Conservation (phyloP, 805 yeast species). For the Yarrowia hollandica region DNA sequence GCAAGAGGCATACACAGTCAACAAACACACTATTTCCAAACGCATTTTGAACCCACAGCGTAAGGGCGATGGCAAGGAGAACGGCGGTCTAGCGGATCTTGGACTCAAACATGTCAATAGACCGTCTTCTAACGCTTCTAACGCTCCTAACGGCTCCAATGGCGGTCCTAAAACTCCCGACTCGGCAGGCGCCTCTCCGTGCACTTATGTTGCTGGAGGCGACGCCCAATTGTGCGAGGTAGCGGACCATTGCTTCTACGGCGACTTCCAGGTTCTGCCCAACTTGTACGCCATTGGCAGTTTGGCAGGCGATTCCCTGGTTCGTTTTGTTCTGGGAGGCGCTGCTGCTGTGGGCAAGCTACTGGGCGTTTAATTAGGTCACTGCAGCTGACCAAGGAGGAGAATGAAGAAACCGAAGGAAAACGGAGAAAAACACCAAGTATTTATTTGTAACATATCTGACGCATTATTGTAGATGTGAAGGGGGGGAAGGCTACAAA, state of each 20-base stretch:
- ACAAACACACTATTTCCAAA: constrained; percentile 30
- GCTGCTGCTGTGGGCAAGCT: constrained; percentile 41
- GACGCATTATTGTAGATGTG: too few species aligned
- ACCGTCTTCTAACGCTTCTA: too few species aligned
- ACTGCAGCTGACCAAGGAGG: not conserved
- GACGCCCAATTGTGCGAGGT: not conserved
- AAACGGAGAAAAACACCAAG: too few species aligned
- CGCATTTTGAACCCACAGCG: constrained; percentile 25
- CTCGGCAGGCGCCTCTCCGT: constrained; percentile 29
- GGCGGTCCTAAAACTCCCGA: constrained; percentile 12
- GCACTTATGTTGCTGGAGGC: not conserved
- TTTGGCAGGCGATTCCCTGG: constrained; percentile 40
- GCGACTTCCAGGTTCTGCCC: constrained; percentile 32
- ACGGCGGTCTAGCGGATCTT: not conserved
- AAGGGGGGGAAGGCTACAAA: too few species aligned
- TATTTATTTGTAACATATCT: constrained; percentile 17
- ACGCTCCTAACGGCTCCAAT: too few species aligned
- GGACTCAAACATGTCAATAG: not conserved
- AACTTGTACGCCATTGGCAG: constrained; percentile 39
- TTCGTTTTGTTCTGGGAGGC: constrained; percentile 39
- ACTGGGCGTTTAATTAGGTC: not conserved
- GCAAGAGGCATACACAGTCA: constrained; percentile 16
- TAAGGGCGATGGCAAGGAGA: not conserved
- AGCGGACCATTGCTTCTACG: not conserved
- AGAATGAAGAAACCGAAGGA: too few species aligned